phyloP scores from a whole-genome alignment of 164 flowering plant genomes.

The Warburgia ugandensis region DNA sequence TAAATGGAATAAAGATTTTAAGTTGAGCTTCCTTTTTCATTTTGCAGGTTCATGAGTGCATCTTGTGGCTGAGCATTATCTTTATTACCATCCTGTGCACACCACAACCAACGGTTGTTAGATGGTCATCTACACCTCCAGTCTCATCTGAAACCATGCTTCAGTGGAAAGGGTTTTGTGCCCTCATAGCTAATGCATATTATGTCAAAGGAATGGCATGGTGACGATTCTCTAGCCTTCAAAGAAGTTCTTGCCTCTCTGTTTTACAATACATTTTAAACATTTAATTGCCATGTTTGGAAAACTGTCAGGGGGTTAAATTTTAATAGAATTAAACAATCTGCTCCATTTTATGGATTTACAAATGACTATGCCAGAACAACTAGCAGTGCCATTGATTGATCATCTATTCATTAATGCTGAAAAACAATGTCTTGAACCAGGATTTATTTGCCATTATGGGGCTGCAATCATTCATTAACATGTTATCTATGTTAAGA shows the following conservation, averaged over 20 bases:
- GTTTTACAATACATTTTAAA: neutral
- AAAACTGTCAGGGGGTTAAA: no score
- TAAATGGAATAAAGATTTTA: neutral
- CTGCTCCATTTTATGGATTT: neutral
- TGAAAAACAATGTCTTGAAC: no score
- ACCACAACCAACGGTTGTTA: conserved; percentile 86
- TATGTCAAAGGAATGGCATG: conserved; percentile 91
- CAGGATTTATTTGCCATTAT: no score
- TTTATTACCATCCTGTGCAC: conserved; percentile 95
- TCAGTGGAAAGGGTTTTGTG: conserved; percentile 93
- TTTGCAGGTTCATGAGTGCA: conserved; percentile 84
- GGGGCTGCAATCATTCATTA: no score
- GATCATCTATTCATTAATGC: no score
- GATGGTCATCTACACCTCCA: conserved; percentile 87
- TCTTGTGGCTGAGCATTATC: conserved; percentile 85
- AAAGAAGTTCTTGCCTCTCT: neutral
- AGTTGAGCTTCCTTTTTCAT: neutral
- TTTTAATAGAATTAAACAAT: no score
- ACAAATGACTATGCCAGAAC: neutral
- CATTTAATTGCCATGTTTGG: neutral
- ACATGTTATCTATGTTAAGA: neutral
- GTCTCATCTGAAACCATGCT: conserved; percentile 59
- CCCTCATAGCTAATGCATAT: conserved; percentile 94
- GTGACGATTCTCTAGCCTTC: conserved; percentile 28
- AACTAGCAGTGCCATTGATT: no score